Conservation (phyloP, 2,329 filamentous ascomycete species). For the Ophiosphaerella korrae region DNA sequence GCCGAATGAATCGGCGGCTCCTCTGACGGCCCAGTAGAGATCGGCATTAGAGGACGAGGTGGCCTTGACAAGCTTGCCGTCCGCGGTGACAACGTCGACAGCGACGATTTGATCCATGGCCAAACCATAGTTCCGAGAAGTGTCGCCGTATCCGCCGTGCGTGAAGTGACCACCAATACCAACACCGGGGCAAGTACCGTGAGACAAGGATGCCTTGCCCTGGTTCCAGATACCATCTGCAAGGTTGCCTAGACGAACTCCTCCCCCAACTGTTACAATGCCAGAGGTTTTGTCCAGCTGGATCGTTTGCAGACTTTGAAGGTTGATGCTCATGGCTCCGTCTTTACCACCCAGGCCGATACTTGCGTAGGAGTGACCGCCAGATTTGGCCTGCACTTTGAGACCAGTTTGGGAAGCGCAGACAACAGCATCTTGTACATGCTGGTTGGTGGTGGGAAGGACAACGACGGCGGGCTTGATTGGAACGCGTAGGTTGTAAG, state of each 20-base stretch:
- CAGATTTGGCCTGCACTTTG: slow-evolving; percentile 66
- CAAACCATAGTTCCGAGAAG: slow-evolving; percentile 43
- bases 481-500: slow-evolving; percentile 45
- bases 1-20: slow-evolving; percentile 50
- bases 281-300: slow-evolving; percentile 48
- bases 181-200: slow-evolving; percentile 59
- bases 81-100: slow-evolving; percentile 47
- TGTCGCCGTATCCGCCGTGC: slow-evolving; percentile 44
- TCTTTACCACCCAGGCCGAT: slow-evolving; percentile 57
- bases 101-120: slow-evolving; percentile 44
- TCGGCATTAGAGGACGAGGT: slow-evolving; percentile 41
- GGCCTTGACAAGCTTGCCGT: slow-evolving; percentile 46
- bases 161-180: slow-evolving; percentile 46
- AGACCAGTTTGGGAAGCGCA: slow-evolving; percentile 59
- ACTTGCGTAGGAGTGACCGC: slow-evolving; percentile 67
- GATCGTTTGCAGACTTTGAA: slow-evolving; percentile 54
- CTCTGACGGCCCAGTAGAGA: slow-evolving; percentile 51
- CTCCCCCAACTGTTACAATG: slow-evolving; percentile 54
- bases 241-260: slow-evolving; percentile 54
- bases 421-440: slow-evolving; percentile 63
- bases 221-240: slow-evolving; percentile 42
- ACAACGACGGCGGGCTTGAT: slow-evolving; percentile 61
- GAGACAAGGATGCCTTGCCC: slow-evolving; percentile 51
- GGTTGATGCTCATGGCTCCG: slow-evolving; percentile 55
- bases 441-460: slow-evolving; percentile 57